Conservation (phyloP, 169 alveolate genomes). For the Cryptosporidium sp. region DNA sequence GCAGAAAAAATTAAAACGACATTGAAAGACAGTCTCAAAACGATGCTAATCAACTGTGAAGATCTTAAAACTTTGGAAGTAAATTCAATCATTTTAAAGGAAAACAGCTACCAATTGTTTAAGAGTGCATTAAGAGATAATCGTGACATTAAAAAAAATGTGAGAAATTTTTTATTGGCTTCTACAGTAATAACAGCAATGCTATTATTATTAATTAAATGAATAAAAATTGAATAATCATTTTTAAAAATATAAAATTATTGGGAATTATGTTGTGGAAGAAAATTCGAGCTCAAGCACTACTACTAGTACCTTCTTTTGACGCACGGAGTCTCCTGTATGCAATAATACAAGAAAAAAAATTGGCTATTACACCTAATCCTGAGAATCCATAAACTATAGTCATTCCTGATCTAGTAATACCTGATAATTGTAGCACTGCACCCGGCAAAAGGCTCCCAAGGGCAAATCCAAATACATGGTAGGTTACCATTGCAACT, state of each 20-base stretch:
- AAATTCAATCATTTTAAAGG: background rate
- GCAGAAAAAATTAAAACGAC: background rate
- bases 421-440: conserved; percentile 52
- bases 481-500: conserved; percentile 71
- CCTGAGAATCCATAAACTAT: conserved; percentile 70
- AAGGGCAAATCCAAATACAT: conserved; percentile 66
- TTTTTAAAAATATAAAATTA: background rate
- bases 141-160: background rate
- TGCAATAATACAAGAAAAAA: conserved; percentile 53
- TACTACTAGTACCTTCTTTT: background rate
- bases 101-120: background rate
- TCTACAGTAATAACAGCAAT: background rate
- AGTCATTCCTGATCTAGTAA: conserved; percentile 64
- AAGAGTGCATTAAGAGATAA: background rate
- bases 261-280: background rate
- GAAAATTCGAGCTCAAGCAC: too few species aligned
- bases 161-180: background rate
- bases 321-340: background rate
- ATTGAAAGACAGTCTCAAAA: conserved; percentile 5
- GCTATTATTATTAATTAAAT: background rate
- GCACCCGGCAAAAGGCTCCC: conserved; percentile 75
- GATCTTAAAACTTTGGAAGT: conserved; percentile 18
- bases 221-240: background rate
- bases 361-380: conserved; percentile 41
- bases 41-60: conserved; percentile 17